Conservation (phyloP, 768 basidiomycete species). For the Phanerochaete sordida region DNA sequence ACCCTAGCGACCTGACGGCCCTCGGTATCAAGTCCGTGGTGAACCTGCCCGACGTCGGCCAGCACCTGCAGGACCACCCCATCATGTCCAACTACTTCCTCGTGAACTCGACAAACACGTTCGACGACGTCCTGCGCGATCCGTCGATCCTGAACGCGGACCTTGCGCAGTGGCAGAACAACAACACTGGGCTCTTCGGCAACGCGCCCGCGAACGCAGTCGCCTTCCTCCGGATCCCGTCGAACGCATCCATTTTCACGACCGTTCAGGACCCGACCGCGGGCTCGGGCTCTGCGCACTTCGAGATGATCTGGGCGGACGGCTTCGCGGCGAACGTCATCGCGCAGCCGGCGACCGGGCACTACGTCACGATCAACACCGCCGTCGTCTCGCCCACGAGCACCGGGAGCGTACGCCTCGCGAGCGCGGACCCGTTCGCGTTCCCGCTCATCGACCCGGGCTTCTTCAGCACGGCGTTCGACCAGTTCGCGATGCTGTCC, state of each 20-base stretch:
- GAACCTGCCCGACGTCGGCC: constrained; percentile 27
- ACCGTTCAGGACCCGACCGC: constrained; percentile 32
- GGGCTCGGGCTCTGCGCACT: constrained; percentile 23
- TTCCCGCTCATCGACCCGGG: constrained; percentile 21
- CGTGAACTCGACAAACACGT: constrained; percentile 4
- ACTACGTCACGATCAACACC: constrained; percentile 8
- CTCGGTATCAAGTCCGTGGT: constrained; percentile 24
- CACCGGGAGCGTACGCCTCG: constrained; percentile 20
- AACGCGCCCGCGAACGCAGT: constrained; percentile 22
- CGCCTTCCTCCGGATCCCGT: constrained; percentile 4
- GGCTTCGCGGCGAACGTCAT: neutral
- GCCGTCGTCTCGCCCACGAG: constrained; percentile 10
- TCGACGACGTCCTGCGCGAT: constrained; percentile 9
- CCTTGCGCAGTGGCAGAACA: constrained; percentile 24
- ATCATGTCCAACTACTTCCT: neutral
- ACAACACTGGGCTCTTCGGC: constrained; percentile 27
- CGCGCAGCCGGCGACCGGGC: neutral
- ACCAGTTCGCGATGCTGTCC: constrained; percentile 24
- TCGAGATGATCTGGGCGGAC: constrained; percentile 1
- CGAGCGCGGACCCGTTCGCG: constrained; percentile 19
- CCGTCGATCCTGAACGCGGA: constrained; percentile 10
- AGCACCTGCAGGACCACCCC: constrained; percentile 14
- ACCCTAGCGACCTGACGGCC: neutral
- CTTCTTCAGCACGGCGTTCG: constrained; percentile 22
- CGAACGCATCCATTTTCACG: constrained; percentile 17